Evolutionary conservation across 2,329 filamentous ascomycete species (phyloP).

Genomic region (Colletotrichum tropicale): DNA sequence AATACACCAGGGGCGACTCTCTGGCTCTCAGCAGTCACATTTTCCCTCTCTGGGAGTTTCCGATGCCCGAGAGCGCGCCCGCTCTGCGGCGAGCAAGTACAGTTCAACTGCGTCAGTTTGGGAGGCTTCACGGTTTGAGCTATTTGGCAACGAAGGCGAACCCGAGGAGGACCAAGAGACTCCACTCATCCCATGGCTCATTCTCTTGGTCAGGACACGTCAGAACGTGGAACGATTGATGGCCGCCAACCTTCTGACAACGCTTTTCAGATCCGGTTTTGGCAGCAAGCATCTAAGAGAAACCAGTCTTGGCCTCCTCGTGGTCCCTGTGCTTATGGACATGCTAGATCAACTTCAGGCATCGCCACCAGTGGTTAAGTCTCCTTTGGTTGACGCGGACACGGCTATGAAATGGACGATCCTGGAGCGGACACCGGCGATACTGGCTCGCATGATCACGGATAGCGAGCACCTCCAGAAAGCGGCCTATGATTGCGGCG

Average conservation of each 20-base stretch:
- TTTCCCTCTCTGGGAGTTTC: constrained; percentile 60
- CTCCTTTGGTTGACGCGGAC: constrained; percentile 35
- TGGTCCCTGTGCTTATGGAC: constrained; percentile 72
- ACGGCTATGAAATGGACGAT: constrained; percentile 53
- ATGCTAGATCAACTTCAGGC: constrained; percentile 41
- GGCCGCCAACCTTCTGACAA: constrained; percentile 72
- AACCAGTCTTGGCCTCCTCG: constrained; percentile 66
- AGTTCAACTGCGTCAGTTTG: constrained; percentile 29
- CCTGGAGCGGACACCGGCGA: constrained; percentile 73
- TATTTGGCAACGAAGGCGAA: constrained; percentile 30
- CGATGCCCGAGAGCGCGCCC: constrained; percentile 39
- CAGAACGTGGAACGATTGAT: constrained; percentile 66
- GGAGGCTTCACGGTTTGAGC: constrained; percentile 35
- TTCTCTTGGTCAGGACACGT: constrained; percentile 65
- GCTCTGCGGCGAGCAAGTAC: constrained; percentile 28
- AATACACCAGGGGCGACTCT: constrained; percentile 34
- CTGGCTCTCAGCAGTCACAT: constrained; percentile 39
- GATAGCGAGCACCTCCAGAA: constrained; percentile 83
- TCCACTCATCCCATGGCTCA: constrained; percentile 75
- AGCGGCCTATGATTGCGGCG: constrained; percentile 73
- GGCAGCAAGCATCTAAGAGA: constrained; percentile 66
- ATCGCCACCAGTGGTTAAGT: constrained; percentile 7
- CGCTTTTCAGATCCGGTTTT: constrained; percentile 71
- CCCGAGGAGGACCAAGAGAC: constrained; percentile 68
- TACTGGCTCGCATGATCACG: constrained; percentile 79